These are phyloP conservation scores for Boletales sp. DNA, from an alignment of 768 basidiomycete genomes.

Conservation along the genomic window DNA sequence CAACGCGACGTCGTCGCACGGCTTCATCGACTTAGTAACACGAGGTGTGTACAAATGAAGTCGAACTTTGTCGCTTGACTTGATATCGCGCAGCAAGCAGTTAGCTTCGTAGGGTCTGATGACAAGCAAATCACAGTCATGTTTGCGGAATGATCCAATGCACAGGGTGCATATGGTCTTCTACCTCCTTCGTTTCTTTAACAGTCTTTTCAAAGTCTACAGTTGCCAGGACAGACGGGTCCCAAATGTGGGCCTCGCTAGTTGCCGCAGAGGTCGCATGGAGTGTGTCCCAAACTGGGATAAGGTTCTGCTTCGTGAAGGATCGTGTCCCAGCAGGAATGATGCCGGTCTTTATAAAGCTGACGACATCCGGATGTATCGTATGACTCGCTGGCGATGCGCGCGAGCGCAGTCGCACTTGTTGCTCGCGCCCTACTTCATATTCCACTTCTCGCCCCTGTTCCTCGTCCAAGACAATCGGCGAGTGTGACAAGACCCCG, in stretches of 20 bases:
- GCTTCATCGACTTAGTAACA: slow-evolving; percentile 1
- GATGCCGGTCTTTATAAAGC: slow-evolving; percentile 1
- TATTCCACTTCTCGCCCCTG: slow-evolving; percentile 45
- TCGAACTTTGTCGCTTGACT: slow-evolving; percentile 14
- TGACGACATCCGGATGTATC: background rate
- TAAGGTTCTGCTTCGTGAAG: background rate
- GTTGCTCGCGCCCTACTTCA: slow-evolving; percentile 39
- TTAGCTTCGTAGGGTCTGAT: slow-evolving; percentile 41
- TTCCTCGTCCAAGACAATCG: slow-evolving; percentile 39
- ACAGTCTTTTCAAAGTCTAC: slow-evolving; percentile 1
- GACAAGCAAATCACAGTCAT: slow-evolving; percentile 21
- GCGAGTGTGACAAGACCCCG: slow-evolving; percentile 19
- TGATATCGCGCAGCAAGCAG: slow-evolving; percentile 34
- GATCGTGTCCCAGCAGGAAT: background rate
- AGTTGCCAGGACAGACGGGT: slow-evolving; percentile 1
- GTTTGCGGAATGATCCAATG: slow-evolving; percentile 1
- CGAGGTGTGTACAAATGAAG: slow-evolving; percentile 4
- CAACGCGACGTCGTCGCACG: slow-evolving; percentile 2
- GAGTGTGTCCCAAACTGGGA: background rate
- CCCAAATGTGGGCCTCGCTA: slow-evolving; percentile 3
- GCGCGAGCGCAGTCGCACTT: slow-evolving; percentile 12
- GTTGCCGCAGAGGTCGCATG: background rate
- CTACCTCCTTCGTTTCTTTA: background rate
- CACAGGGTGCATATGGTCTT: slow-evolving; percentile 4
- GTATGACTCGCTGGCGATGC: background rate